phyloP scores from a whole-genome alignment of 768 basidiomycete genomes.

The Lepiota brunneoincarnata region DNA sequence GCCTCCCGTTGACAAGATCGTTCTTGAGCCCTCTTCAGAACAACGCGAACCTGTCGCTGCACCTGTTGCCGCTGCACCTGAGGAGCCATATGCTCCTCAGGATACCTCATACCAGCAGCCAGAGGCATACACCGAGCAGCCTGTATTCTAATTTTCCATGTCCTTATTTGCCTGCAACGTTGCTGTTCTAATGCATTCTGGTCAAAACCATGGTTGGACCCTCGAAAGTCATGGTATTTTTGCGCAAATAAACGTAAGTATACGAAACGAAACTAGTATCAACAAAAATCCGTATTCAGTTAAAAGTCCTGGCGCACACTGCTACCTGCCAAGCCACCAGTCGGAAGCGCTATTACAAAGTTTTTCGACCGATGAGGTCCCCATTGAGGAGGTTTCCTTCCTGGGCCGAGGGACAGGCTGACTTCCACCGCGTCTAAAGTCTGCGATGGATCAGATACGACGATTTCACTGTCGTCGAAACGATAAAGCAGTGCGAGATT shows the following conservation, averaged over 20 bases:
- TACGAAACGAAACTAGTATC: constrained; percentile 11
- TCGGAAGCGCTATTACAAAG: constrained; percentile 40
- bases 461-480: constrained; percentile 38
- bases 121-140: constrained; percentile 41
- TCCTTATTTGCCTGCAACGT: constrained; percentile 9
- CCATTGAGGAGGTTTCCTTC: constrained; percentile 24
- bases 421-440: constrained; percentile 34
- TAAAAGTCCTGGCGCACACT: constrained; percentile 32
- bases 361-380: constrained; percentile 22
- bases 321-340: constrained; percentile 47
- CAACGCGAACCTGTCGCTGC: constrained; percentile 68
- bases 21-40: constrained; percentile 88
- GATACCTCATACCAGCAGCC: constrained; percentile 39
- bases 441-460: constrained; percentile 69
- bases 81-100: constrained; percentile 50
- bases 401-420: constrained; percentile 27
- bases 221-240: constrained; percentile 10
- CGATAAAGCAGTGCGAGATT: constrained; percentile 45
- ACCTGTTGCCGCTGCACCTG: constrained; percentile 48
- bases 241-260: not conserved
- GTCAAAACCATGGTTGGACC: not conserved
- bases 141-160: constrained; percentile 53
- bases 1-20: constrained; percentile 87
- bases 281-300: constrained; percentile 8
- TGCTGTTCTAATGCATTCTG: not conserved